Evolutionary conservation across 108 stramenopile genomes (phyloP).

Genomic region (Skeletonema menzelii): DNA sequence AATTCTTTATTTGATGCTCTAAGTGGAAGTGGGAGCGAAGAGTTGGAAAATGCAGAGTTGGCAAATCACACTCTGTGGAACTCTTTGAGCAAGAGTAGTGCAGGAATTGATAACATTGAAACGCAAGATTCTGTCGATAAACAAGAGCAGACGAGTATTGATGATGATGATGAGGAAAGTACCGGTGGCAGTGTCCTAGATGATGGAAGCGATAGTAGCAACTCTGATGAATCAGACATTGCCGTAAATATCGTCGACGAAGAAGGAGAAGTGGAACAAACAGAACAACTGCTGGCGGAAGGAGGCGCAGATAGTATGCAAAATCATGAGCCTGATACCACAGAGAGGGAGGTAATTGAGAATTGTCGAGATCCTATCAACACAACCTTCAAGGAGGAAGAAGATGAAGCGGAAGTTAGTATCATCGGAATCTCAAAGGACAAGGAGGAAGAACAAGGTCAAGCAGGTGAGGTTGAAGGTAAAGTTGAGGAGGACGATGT

Average conservation of each 20-base stretch:
- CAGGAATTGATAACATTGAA: not conserved
- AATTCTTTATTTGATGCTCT: not conserved
- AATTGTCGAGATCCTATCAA: not conserved
- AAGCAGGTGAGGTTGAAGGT: not conserved
- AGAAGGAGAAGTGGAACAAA: not conserved
- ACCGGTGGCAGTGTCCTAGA: not conserved
- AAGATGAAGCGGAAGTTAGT: too few species aligned
- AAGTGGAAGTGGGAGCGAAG: not conserved
- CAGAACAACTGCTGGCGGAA: not conserved
- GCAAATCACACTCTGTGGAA: not conserved
- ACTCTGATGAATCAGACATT: not conserved
- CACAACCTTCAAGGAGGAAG: not conserved
- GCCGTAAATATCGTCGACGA: not conserved
- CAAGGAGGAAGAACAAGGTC: not conserved
- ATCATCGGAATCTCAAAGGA: not conserved
- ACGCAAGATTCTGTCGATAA: not conserved
- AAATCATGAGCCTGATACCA: not conserved
- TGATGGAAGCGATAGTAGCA: not conserved
- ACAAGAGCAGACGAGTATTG: not conserved
- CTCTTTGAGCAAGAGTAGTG: not conserved
- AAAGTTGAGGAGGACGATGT: not conserved
- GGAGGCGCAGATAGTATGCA: not conserved
- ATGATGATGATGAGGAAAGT: not conserved
- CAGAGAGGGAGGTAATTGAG: not conserved
- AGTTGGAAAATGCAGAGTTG: not conserved